These are phyloP conservation scores for Mycothermus thermophilus DNA, from an alignment of 495 filamentous ascomycete genomes.

Conservation along the genomic window DNA sequence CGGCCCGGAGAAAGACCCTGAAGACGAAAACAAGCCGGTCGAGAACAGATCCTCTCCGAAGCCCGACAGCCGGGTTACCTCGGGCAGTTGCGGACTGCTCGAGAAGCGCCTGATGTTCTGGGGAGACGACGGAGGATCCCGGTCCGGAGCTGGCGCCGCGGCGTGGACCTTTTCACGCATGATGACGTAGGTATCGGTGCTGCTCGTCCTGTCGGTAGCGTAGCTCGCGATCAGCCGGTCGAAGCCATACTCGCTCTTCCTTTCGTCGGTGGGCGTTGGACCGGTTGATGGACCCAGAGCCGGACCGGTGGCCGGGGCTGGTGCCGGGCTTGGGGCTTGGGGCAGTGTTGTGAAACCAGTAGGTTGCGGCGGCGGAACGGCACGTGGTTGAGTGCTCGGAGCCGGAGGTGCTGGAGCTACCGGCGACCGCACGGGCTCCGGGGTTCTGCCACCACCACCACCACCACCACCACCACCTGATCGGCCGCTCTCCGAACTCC, in stretches of 20 bases:
- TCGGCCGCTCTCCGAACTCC: constrained; percentile 30
- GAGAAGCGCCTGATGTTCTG: constrained; percentile 31
- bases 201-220: too few relatives aligned
- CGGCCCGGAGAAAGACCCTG: too few relatives aligned
- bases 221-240: constrained; percentile 25
- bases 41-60: constrained; percentile 43
- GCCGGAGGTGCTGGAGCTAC: too few relatives aligned
- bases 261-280: constrained; percentile 43
- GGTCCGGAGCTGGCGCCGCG: too few relatives aligned
- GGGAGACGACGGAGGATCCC: constrained; percentile 47
- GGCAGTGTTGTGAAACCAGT: too few relatives aligned
- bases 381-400: too few relatives aligned
- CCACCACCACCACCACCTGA: too few relatives aligned
- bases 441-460: too few relatives aligned
- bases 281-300: constrained; percentile 18
- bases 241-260: constrained; percentile 43
- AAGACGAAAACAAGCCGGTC: constrained; percentile 4
- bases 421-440: too few relatives aligned
- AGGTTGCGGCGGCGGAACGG: too few relatives aligned
- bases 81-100: constrained; percentile 44
- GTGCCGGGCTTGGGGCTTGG: neutral
- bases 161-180: too few relatives aligned
- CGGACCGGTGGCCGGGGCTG: constrained; percentile 10
- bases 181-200: too few relatives aligned
- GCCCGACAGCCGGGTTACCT: constrained; percentile 49